phyloP scores from a whole-genome alignment of 2,329 filamentous ascomycete genomes.

The Escovopsis sp. region DNA sequence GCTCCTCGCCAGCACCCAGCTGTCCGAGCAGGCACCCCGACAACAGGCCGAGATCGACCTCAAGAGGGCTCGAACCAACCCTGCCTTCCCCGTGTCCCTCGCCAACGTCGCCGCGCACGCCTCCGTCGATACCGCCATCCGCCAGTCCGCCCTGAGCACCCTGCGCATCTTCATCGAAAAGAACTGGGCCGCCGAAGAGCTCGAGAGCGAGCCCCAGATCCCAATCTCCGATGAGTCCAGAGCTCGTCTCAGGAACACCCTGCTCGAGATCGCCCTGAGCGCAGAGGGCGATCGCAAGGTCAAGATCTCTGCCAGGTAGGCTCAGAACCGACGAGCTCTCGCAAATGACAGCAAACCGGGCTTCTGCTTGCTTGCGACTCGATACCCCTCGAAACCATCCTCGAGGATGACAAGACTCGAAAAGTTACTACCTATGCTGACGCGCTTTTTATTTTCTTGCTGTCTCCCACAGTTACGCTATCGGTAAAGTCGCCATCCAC shows the following conservation, averaged over 20 bases:
- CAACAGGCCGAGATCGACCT: slow-evolving; percentile 79
- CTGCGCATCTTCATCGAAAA: slow-evolving; percentile 72
- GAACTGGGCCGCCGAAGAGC: slow-evolving; percentile 67
- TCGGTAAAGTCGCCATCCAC: slow-evolving; percentile 84
- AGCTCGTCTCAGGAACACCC: slow-evolving; percentile 51
- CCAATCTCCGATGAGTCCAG: slow-evolving; percentile 62
- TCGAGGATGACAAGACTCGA: too few relatives aligned
- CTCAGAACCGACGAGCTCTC: neutral
- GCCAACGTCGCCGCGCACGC: slow-evolving; percentile 66
- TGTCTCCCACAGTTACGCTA: slow-evolving; percentile 38
- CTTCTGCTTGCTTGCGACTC: neutral
- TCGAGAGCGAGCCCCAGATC: slow-evolving; percentile 47
- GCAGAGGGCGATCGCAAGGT: slow-evolving; percentile 68
- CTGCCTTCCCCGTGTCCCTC: slow-evolving; percentile 65
- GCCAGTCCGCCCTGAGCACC: slow-evolving; percentile 68
- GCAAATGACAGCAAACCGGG: too few relatives aligned
- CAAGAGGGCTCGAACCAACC: slow-evolving; percentile 51
- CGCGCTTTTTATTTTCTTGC: too few relatives aligned
- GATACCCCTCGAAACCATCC: neutral
- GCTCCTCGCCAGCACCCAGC: slow-evolving; percentile 77
- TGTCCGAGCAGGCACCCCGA: slow-evolving; percentile 57
- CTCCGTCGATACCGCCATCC: slow-evolving; percentile 56
- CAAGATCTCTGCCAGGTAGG: slow-evolving; percentile 74
- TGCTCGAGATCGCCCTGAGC: slow-evolving; percentile 66
- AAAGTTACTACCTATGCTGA: too few relatives aligned